These are phyloP conservation scores for Solanum microdontum DNA, from an alignment of 257 asterid species.

Conservation along the genomic window DNA sequence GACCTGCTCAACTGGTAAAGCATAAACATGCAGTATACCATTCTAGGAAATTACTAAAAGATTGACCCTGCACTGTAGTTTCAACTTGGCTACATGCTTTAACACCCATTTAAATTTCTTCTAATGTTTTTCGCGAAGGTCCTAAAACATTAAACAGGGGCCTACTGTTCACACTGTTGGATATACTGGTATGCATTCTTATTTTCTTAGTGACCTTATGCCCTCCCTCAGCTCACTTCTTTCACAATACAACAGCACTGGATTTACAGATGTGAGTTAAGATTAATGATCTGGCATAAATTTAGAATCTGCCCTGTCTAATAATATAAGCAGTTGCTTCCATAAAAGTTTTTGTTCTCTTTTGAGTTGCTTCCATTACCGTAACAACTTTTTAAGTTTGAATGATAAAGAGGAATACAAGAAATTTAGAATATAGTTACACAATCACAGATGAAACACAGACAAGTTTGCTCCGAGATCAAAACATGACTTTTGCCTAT, in stretches of 20 bases:
- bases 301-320: background rate
- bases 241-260: background rate
- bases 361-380: background rate
- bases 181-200: background rate
- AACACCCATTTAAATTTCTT: background rate
- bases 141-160: background rate
- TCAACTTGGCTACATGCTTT: background rate
- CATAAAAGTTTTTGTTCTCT: background rate
- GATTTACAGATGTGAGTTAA: background rate
- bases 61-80: background rate
- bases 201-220: background rate
- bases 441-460: background rate
- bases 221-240: background rate
- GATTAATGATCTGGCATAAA: background rate
- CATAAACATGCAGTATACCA: background rate
- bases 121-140: background rate
- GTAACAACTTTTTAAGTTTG: background rate
- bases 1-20: background rate
- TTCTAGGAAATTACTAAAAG: background rate
- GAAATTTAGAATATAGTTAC: background rate
- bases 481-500: background rate
- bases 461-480: background rate
- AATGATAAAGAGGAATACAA: background rate
- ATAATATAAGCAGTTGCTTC: background rate
- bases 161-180: background rate